These are phyloP conservation scores for Ophiostoma himal-ulmi DNA, from an alignment of 2,329 filamentous ascomycete species.

Conservation along the genomic window DNA sequence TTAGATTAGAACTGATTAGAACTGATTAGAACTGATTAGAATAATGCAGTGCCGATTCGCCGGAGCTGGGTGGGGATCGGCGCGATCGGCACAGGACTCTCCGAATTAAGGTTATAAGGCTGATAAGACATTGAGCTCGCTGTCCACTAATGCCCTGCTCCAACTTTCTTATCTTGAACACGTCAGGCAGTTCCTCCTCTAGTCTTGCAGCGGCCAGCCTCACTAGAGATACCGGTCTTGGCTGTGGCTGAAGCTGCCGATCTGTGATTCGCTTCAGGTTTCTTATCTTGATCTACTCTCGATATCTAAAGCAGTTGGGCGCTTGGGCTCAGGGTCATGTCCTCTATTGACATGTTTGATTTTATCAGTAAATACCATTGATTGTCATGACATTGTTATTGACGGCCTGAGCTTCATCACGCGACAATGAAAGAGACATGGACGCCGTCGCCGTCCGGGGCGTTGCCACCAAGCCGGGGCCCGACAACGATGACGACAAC, in stretches of 20 bases:
- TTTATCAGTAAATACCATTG: not conserved
- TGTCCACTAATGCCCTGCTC: not conserved
- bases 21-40: not conserved
- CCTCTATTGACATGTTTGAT: not conserved
- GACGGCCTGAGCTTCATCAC: no score
- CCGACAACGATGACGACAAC: not conserved
- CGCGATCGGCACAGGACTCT: not conserved
- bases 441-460: constrained; percentile 4
- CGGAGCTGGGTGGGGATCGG: not conserved
- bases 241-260: not conserved
- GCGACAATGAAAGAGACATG: constrained; percentile 1
- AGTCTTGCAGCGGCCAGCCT: not conserved
- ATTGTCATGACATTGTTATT: not conserved
- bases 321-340: not conserved
- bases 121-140: not conserved
- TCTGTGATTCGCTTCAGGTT: constrained; percentile 1
- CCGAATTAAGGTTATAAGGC: not conserved
- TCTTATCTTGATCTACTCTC: not conserved
- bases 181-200: not conserved
- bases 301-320: not conserved
- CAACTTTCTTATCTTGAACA: not conserved
- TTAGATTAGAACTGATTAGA: not conserved
- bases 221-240: not conserved
- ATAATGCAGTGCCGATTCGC: not conserved
- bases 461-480: not conserved